These are phyloP conservation scores for Colletotrichum eremochloae DNA, from an alignment of 2,329 filamentous ascomycete species.

Conservation along the genomic window DNA sequence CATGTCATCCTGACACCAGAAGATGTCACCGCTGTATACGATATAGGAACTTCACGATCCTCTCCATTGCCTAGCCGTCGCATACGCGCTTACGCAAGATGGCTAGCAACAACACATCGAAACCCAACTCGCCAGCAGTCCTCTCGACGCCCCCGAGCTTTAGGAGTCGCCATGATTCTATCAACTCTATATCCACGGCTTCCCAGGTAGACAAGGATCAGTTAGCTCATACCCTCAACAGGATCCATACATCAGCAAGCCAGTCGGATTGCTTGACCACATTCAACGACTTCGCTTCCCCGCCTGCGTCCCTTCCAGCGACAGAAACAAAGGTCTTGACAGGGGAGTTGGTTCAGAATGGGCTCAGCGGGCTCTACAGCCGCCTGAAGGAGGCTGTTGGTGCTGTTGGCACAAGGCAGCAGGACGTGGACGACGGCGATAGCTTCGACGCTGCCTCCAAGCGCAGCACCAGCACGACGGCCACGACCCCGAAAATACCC, in stretches of 20 bases:
- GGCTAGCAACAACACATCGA: constrained; percentile 50
- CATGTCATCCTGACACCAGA: constrained; percentile 31
- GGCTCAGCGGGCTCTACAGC: constrained; percentile 89
- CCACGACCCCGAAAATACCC: constrained; percentile 58
- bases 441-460: constrained; percentile 58
- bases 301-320: constrained; percentile 69
- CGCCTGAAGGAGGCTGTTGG: constrained; percentile 87
- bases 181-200: constrained; percentile 57
- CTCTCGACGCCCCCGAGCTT: constrained; percentile 50
- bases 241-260: constrained; percentile 91
- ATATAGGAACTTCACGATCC: constrained; percentile 20
- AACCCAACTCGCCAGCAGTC: constrained; percentile 49
- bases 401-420: constrained; percentile 65
- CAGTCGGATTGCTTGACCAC: constrained; percentile 88
- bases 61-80: constrained; percentile 12
- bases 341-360: constrained; percentile 83
- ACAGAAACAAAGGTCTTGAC: constrained; percentile 78
- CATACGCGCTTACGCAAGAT: constrained; percentile 43
- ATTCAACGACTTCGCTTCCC: constrained; percentile 90
- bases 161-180: constrained; percentile 55
- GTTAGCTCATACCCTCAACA: constrained; percentile 82
- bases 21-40: constrained; percentile 26
- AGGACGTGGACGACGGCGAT: constrained; percentile 60
- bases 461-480: constrained; percentile 57
- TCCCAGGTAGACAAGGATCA: constrained; percentile 75